Conservation (phyloP, 495 filamentous ascomycete species). For the Neurospora tetrasperma region DNA sequence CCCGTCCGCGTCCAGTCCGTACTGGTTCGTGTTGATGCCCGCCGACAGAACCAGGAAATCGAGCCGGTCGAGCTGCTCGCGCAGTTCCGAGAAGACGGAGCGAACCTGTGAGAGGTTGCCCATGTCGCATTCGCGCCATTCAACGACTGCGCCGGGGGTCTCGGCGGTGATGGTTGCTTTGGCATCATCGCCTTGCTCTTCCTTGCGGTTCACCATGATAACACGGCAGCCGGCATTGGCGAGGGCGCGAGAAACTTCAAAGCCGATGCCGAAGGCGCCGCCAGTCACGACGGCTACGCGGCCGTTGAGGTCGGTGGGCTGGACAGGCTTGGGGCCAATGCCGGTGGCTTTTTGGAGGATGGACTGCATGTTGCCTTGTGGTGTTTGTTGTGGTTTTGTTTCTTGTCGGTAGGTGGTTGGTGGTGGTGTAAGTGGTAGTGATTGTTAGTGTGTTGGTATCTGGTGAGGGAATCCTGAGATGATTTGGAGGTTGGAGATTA, state of each 20-base stretch:
- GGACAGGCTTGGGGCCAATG: conserved; percentile 18
- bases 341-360: conserved; percentile 16
- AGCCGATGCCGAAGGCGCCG: conserved; percentile 44
- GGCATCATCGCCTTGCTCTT: conserved; percentile 32
- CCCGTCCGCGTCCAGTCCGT: conserved; percentile 29
- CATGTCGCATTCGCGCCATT: conserved; percentile 36
- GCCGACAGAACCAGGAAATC: conserved; percentile 40
- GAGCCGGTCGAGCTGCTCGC: conserved; percentile 22
- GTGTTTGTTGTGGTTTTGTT: neutral
- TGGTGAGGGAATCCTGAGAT: neutral
- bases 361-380: conserved; percentile 14
- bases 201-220: conserved; percentile 32
- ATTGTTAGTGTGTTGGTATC: neutral
- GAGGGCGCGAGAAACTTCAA: conserved; percentile 36
- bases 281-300: conserved; percentile 46
- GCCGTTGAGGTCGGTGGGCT: conserved; percentile 21
- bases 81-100: conserved; percentile 26
- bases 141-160: conserved; percentile 21
- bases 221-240: conserved; percentile 22
- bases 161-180: conserved; percentile 24
- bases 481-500: neutral
- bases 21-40: conserved; percentile 39
- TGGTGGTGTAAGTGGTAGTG: neutral
- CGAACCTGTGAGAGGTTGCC: conserved; percentile 28
- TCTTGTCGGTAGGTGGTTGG: neutral